Base-by-base conservation (phyloP, 225 moss, liverwort and hornwort genomes). In the Pseudisothecium myosuroides region DNA sequence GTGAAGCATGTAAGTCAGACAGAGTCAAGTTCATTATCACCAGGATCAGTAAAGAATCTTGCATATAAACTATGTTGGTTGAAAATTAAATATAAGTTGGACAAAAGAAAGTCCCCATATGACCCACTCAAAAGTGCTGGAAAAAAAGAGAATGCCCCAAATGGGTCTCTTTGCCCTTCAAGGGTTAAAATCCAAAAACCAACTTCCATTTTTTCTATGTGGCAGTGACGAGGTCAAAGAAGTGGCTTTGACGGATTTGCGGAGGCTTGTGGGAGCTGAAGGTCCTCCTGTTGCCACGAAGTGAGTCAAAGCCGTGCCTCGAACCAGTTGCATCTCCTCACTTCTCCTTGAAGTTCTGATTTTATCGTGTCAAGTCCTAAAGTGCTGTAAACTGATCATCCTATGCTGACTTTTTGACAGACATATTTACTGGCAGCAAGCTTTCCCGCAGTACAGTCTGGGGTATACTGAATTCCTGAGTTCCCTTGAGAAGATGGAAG, bases 361-460 rank as follows among this genome's bases (percentile, higher is more conserved):
- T 41, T 59, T 76, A 50, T 47, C 13, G 29, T 58, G 54, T 56
- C 63, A 65, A 71, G 18, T 89, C 66, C 80, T 69, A 11, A 77
- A 83, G 69, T 72, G 64, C 73, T 88, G 78, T 67, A 31, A 66
- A 16, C 63, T 89, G 84, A 62, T 58, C 52, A 58, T 85, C 73
- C 16, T 85, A 28, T 86, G 29, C 78, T 87, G 73, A 88, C 26
- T 28, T 67, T 83, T 72, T 87, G 28, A 55, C 88, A 97, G 97
- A 85, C 96, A 96, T 85, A 85, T 95, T 84, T 95, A 89, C 87
- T 98, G 98, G 98, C 94, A 96, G 88, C 94, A 87, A 89, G 98
- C 96, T 68, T 98, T 98, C 88, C 98, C 98, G 69, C 93, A 98
- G 89, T 98, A 96, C 85, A 94, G 96, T 60, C 71, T 96, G 90